Percentiles rank a stretch among this genome's conserved stretches.
These are phyloP conservation scores for Candida tibetensis DNA, from an alignment of 805 yeast genomes.

Conservation along the genomic window DNA sequence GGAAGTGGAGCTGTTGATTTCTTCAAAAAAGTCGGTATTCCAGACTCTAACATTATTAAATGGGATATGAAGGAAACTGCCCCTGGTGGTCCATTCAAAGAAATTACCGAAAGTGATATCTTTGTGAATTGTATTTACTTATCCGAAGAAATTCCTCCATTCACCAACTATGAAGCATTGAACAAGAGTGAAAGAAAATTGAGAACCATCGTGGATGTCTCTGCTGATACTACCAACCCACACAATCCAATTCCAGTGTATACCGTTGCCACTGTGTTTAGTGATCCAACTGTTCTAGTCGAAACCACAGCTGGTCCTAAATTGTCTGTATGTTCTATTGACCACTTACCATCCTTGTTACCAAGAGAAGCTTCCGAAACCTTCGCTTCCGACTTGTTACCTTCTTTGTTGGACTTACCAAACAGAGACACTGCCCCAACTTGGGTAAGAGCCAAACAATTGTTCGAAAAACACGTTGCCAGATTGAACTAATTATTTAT, in stretches of 20 bases:
- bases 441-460: constrained; percentile 84
- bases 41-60: constrained; percentile 75
- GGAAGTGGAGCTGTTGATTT: constrained; percentile 95
- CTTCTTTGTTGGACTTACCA: constrained; percentile 82
- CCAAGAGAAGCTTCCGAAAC: constrained; percentile 98
- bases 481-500: constrained; percentile 41
- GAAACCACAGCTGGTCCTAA: constrained; percentile 78
- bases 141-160: constrained; percentile 91
- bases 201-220: constrained; percentile 93
- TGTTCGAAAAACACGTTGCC: constrained; percentile 81
- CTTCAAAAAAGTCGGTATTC: constrained; percentile 79
- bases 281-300: constrained; percentile 85
- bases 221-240: constrained; percentile 98
- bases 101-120: constrained; percentile 83
- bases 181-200: constrained; percentile 69
- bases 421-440: constrained; percentile 80
- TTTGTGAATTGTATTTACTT: constrained; percentile 95
- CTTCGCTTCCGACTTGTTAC: constrained; percentile 82
- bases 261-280: constrained; percentile 83
- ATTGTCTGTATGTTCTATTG: constrained; percentile 89
- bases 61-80: constrained; percentile 99
- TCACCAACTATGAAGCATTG: constrained; percentile 66
- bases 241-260: constrained; percentile 97
- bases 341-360: constrained; percentile 90
- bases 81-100: constrained; percentile 94